Evolutionary conservation across 2,329 filamentous ascomycete species (phyloP).

Genomic region (Cadophora sp.): DNA sequence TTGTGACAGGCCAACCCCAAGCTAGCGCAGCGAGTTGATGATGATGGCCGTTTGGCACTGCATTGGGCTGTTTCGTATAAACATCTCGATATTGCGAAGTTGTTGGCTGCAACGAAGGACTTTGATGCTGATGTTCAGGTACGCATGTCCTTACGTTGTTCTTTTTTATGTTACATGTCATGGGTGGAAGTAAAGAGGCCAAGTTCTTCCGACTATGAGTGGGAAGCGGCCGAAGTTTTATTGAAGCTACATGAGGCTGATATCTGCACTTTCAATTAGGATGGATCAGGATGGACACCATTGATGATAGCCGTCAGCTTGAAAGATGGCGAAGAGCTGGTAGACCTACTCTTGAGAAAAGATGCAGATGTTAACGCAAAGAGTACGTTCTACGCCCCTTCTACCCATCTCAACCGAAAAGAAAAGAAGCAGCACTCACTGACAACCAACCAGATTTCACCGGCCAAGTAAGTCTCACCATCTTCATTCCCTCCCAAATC

Average conservation of each 20-base stretch:
- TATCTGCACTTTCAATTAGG: slow-evolving; percentile 56
- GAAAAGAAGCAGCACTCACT: slow-evolving; percentile 13
- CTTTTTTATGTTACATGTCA: not conserved
- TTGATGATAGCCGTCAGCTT: slow-evolving; percentile 84
- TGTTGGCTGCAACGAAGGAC: slow-evolving; percentile 71
- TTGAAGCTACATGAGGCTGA: slow-evolving; percentile 2
- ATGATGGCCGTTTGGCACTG: slow-evolving; percentile 87
- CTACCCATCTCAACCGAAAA: not conserved
- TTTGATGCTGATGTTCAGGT: slow-evolving; percentile 89
- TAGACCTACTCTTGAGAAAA: slow-evolving; percentile 71
- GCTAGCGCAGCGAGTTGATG: slow-evolving; percentile 74
- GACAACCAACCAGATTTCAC: slow-evolving; percentile 58
- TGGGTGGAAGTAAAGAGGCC: too few relatives aligned
- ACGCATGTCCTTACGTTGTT: slow-evolving; percentile 25
- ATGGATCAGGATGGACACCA: slow-evolving; percentile 82
- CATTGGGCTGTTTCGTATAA: slow-evolving; percentile 95
- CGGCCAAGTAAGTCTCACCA: slow-evolving; percentile 63
- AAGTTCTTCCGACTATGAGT: not conserved
- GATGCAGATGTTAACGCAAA: slow-evolving; percentile 77
- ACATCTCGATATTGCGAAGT: slow-evolving; percentile 73
- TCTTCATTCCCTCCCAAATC: not conserved
- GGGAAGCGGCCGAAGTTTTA: not conserved
- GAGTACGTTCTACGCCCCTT: slow-evolving; percentile 54
- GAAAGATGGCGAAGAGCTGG: slow-evolving; percentile 72
- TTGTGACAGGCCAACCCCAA: slow-evolving; percentile 74